Evolutionary conservation across 495 filamentous ascomycete genomes (phyloP).

Genomic region (Neurospora sp.): DNA sequence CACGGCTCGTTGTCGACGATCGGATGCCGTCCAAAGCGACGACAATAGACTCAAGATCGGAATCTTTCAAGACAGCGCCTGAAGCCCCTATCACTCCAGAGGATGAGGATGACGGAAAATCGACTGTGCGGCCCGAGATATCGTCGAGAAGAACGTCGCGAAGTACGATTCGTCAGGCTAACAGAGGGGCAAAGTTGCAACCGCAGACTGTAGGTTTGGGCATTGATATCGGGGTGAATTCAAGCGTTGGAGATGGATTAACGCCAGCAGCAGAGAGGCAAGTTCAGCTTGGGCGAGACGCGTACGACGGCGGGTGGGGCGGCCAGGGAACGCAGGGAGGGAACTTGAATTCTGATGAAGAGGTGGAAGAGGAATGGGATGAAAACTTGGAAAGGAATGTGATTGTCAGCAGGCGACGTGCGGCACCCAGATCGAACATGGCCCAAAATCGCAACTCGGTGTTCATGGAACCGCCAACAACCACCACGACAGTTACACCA

Average conservation of each 20-base stretch:
- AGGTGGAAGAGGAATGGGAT: constrained; percentile 45
- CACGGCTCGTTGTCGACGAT: constrained; percentile 11
- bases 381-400: constrained; percentile 47
- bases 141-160: constrained; percentile 35
- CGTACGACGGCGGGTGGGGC: constrained; percentile 42
- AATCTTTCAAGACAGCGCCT: constrained; percentile 64
- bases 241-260: constrained; percentile 20
- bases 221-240: constrained; percentile 32
- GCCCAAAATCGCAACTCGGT: constrained; percentile 23
- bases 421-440: constrained; percentile 7
- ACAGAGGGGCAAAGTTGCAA: constrained; percentile 15
- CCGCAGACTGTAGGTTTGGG: constrained; percentile 37
- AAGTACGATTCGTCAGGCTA: constrained; percentile 30
- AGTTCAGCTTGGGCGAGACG: constrained; percentile 19
- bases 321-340: background rate
- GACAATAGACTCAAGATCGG: constrained; percentile 44
- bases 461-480: constrained; percentile 27
- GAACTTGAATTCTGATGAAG: constrained; percentile 17
- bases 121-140: constrained; percentile 38
- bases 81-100: constrained; percentile 54
- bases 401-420: constrained; percentile 40
- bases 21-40: constrained; percentile 37
- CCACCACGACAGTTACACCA: constrained; percentile 32
- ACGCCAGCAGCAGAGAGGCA: constrained; percentile 29
- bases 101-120: constrained; percentile 40